phyloP scores from a whole-genome alignment of 805 yeast species.

The Spathaspora boniae region DNA sequence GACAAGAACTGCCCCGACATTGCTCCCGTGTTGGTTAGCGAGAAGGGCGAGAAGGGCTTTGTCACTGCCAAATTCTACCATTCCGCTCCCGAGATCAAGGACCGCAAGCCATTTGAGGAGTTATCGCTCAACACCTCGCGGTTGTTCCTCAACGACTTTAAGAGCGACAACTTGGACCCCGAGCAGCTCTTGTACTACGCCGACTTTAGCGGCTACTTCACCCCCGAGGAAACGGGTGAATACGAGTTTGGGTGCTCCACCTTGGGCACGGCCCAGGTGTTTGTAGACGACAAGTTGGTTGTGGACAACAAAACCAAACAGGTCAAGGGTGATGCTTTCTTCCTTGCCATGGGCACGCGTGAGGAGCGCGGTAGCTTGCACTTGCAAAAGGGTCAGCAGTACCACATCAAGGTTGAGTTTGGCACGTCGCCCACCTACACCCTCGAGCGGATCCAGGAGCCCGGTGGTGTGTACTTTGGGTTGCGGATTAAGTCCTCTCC shows the following conservation, averaged over 20 bases:
- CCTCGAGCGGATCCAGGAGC: constrained; percentile 13
- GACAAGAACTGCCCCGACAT: constrained; percentile 31
- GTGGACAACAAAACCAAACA: constrained; percentile 57
- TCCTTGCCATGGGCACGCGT: constrained; percentile 49
- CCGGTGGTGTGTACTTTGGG: constrained; percentile 26
- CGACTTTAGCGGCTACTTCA: constrained; percentile 41
- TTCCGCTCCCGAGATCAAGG: constrained; percentile 14
- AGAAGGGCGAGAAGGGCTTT: constrained; percentile 20
- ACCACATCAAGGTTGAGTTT: constrained; percentile 46
- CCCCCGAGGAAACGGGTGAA: constrained; percentile 45
- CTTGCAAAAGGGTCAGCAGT: constrained; percentile 42
- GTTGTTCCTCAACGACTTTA: constrained; percentile 22
- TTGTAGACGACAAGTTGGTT: constrained; percentile 48
- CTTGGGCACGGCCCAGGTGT: constrained; percentile 54
- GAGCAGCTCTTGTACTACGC: constrained; percentile 35
- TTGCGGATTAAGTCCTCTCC: constrained; percentile 16
- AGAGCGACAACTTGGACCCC: constrained; percentile 16
- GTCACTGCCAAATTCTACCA: constrained; percentile 17
- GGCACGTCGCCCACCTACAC: constrained; percentile 46
- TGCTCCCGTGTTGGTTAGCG: constrained; percentile 16
- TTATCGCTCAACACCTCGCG: constrained; percentile 18
- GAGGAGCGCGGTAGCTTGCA: constrained; percentile 41
- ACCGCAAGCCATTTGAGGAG: constrained; percentile 15
- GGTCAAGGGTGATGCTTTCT: constrained; percentile 46
- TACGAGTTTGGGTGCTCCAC: constrained; percentile 52